Conservation (phyloP, 345 rosid genomes). For the Pugionium cornutum region DNA sequence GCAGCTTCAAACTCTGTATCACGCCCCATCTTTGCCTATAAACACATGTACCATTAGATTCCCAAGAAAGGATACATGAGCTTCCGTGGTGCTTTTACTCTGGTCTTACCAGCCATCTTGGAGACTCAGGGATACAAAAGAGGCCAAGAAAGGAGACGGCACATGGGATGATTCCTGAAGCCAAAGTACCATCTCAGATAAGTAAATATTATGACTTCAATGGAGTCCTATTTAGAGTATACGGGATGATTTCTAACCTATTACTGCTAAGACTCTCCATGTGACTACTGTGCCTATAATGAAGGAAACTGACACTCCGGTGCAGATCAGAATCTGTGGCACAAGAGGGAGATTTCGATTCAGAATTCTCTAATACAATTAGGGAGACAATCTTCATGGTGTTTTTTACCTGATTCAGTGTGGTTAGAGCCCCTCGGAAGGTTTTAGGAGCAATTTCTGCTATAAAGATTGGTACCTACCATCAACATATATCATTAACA, state of each 20-base stretch:
- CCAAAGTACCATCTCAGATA: constrained; percentile 14
- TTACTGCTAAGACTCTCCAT: constrained; percentile 82
- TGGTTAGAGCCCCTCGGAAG: constrained; percentile 78
- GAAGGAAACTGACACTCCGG: constrained; percentile 81
- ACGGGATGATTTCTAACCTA: constrained; percentile 44
- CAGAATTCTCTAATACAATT: not conserved
- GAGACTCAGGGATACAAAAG: constrained; percentile 80
- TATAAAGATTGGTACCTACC: constrained; percentile 78
- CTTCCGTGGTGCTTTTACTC: not conserved
- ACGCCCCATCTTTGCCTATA: constrained; percentile 74
- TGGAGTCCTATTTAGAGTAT: not conserved
- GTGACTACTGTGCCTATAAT: constrained; percentile 74
- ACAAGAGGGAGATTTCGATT: constrained; percentile 6
- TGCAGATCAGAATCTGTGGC: constrained; percentile 69
- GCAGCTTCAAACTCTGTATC: constrained; percentile 65
- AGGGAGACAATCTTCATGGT: constrained; percentile 1
- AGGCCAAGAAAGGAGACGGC: constrained; percentile 66
- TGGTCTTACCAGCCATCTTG: constrained; percentile 80
- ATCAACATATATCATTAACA: constrained; percentile 3
- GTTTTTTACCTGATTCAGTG: constrained; percentile 71
- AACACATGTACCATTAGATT: constrained; percentile 3
- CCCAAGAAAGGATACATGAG: constrained; percentile 5
- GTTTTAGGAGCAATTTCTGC: constrained; percentile 90
- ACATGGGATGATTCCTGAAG: constrained; percentile 79
- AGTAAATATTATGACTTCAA: constrained; percentile 7